Percentiles rank a stretch among this genome's conserved stretches.
phyloP scores from a whole-genome alignment of 2,329 filamentous ascomycete genomes.

The Simplicillium sp. region DNA sequence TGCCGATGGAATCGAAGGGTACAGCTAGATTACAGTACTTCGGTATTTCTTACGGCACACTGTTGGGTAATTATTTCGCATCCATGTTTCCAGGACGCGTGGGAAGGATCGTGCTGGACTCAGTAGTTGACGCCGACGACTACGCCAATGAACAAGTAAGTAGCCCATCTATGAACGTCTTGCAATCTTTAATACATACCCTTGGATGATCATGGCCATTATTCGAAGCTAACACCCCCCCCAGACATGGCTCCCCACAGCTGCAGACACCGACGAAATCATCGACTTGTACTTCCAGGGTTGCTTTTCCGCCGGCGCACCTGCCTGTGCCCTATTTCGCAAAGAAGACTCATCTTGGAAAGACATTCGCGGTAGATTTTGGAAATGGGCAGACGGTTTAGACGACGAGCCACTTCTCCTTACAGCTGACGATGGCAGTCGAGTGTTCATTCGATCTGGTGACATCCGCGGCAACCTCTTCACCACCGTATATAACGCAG shows the following conservation, averaged over 20 bases:
- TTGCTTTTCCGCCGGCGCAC: neutral
- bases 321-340: neutral
- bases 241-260: neutral
- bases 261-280: neutral
- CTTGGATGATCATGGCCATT: too few species aligned
- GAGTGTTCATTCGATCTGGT: neutral
- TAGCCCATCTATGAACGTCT: neutral
- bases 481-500: neutral
- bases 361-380: neutral
- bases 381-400: neutral
- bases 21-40: conserved; percentile 31
- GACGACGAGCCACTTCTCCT: neutral
- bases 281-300: neutral
- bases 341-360: neutral
- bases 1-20: conserved; percentile 1
- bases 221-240: too few species aligned
- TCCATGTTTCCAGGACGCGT: conserved; percentile 13
- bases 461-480: neutral
- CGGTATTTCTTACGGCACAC: conserved; percentile 30
- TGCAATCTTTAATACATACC: neutral
- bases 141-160: conserved; percentile 4
- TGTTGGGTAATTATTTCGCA: conserved; percentile 11
- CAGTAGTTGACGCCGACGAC: conserved; percentile 7
- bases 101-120: conserved; percentile 10
- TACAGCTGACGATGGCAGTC: neutral